Conservation (phyloP, 345 rosid species). For the Acer campestre region DNA sequence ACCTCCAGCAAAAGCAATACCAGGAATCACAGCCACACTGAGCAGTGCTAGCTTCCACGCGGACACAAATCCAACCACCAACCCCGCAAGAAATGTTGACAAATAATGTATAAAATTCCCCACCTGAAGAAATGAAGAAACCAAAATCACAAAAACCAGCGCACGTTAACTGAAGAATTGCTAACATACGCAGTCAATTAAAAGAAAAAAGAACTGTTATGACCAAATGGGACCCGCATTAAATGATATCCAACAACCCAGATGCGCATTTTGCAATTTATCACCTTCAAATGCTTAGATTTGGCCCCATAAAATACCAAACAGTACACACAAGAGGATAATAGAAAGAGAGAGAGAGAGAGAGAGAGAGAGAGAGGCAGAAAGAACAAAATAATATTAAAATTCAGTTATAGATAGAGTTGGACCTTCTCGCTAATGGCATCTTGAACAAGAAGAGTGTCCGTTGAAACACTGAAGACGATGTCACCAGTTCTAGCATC, state of each 20-base stretch:
- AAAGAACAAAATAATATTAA: neutral
- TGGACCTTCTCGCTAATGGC: conserved; percentile 98
- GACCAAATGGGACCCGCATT: conserved; percentile 46
- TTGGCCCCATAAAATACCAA: conserved; percentile 23
- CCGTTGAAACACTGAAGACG: conserved; percentile 98
- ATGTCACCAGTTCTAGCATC: conserved; percentile 99
- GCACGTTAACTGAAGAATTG: conserved; percentile 34
- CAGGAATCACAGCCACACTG: conserved; percentile 97
- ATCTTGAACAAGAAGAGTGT: conserved; percentile 98
- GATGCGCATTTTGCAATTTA: conserved; percentile 23
- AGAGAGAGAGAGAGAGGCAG: neutral
- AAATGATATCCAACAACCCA: conserved; percentile 28
- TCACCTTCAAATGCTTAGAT: conserved; percentile 25
- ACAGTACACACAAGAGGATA: conserved; percentile 1
- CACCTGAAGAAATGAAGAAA: conserved; percentile 57
- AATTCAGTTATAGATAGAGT: neutral
- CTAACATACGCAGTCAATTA: conserved; percentile 47
- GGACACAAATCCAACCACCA: conserved; percentile 98
- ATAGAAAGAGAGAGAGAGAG: neutral
- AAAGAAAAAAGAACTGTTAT: conserved; percentile 6
- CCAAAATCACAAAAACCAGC: conserved; percentile 23
- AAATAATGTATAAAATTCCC: conserved; percentile 96
- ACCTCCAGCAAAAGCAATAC: conserved; percentile 99
- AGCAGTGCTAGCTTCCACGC: conserved; percentile 97
- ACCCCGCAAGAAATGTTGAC: conserved; percentile 96